A percentile compares a stretch with the other conserved stretches of the same genome.
Conservation (phyloP, 2,329 filamentous ascomycete genomes). For the Fusarium guadeloupense region DNA sequence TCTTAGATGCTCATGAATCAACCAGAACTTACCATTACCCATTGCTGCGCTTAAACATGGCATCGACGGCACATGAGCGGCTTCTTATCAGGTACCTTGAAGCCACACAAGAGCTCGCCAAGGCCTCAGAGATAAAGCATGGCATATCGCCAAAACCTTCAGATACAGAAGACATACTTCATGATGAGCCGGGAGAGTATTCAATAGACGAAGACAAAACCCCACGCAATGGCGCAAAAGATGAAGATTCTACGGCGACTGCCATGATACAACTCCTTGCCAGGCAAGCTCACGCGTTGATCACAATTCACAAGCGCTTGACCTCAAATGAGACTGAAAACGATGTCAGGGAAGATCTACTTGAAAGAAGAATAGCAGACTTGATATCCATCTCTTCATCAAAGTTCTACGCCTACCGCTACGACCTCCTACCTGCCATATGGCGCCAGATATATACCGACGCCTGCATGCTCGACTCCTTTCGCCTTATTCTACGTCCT, state of each 20-base stretch:
- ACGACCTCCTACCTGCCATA: slow-evolving; percentile 69
- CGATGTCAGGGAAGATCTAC: slow-evolving; percentile 36
- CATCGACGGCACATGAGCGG: slow-evolving; percentile 16
- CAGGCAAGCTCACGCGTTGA: slow-evolving; percentile 42
- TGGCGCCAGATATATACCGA: slow-evolving; percentile 80
- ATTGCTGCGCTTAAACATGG: slow-evolving; percentile 27
- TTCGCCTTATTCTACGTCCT: slow-evolving; percentile 45
- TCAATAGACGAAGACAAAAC: not conserved
- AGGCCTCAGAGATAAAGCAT: not conserved
- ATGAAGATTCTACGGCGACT: slow-evolving; percentile 14
- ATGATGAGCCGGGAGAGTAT: not conserved
- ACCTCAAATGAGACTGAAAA: not conserved
- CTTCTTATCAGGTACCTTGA: slow-evolving; percentile 42
- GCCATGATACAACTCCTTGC: slow-evolving; percentile 44
- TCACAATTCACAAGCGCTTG: slow-evolving; percentile 36
- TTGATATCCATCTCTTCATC: slow-evolving; percentile 67
- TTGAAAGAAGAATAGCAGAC: slow-evolving; percentile 61
- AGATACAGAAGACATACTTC: not conserved
- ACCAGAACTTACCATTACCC: not conserved
- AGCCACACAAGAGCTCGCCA: slow-evolving; percentile 30
- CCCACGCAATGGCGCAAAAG: not conserved
- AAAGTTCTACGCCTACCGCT: slow-evolving; percentile 76
- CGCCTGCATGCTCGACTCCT: slow-evolving; percentile 71
- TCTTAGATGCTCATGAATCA: not conserved
- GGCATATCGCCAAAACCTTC: not conserved